phyloP scores from a whole-genome alignment of 257 asterid species.

The Penstemon newberryi region DNA sequence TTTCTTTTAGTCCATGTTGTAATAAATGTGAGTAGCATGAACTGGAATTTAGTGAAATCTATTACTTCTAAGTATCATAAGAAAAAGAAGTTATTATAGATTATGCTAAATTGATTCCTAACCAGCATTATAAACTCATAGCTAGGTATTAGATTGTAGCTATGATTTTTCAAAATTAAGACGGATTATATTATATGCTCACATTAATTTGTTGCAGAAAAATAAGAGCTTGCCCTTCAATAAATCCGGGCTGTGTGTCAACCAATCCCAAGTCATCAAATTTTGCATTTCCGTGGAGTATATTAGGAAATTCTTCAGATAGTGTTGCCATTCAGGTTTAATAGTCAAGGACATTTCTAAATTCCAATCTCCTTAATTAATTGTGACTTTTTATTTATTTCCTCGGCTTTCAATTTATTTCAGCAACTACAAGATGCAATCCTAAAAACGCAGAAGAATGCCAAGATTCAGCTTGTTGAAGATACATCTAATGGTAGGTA shows the following conservation, averaged over 20 bases:
- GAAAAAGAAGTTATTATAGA: too few species aligned
- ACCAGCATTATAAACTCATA: too few species aligned
- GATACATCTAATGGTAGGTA: constrained; percentile 59
- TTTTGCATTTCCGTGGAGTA: constrained; percentile 78
- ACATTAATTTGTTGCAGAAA: constrained; percentile 45
- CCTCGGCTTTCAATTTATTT: not conserved
- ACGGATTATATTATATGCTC: constrained; percentile 5
- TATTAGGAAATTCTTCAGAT: constrained; percentile 45
- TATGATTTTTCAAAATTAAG: not conserved
- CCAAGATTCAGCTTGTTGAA: constrained; percentile 59
- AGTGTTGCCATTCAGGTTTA: constrained; percentile 60
- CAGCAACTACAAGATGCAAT: constrained; percentile 78
- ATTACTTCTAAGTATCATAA: not conserved
- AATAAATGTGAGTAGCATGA: not conserved
- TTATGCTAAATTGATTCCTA: too few species aligned
- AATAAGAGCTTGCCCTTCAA: constrained; percentile 86
- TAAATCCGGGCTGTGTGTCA: constrained; percentile 80
- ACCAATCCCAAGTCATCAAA: constrained; percentile 79
- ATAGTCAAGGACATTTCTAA: not conserved
- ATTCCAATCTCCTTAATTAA: not conserved
- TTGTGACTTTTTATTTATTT: not conserved
- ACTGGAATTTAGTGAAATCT: constrained; percentile 1
- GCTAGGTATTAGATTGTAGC: not conserved
- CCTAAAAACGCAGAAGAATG: constrained; percentile 76
- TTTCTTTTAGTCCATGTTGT: not conserved